Conservation (phyloP, 495 filamentous ascomycete genomes). For the Xylaria sp. region DNA sequence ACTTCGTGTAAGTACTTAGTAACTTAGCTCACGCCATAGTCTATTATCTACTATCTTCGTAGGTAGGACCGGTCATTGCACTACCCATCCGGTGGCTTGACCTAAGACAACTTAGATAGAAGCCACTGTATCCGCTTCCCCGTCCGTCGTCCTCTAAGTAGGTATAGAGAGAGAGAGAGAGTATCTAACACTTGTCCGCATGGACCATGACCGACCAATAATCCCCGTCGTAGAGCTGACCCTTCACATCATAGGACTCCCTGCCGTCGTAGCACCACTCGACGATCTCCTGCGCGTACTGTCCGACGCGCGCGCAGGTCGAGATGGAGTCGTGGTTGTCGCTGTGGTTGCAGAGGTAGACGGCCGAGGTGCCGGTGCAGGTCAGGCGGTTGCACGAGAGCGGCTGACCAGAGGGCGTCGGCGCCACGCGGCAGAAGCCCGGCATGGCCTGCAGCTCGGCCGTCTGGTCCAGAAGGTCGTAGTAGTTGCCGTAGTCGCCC, state of each 20-base stretch:
- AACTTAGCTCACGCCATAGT: not conserved
- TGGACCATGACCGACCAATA: not conserved
- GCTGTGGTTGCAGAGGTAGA: slow-evolving; percentile 6
- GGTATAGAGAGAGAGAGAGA: no score
- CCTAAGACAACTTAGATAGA: not conserved
- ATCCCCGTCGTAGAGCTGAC: slow-evolving; percentile 8
- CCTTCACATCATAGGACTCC: not conserved
- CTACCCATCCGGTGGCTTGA: not conserved
- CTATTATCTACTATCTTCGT: not conserved
- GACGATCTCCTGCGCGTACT: not conserved
- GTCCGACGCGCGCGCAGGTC: not conserved
- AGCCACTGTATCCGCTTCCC: no score
- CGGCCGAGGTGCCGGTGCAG: not conserved
- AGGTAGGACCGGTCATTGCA: not conserved
- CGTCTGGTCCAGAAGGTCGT: not conserved
- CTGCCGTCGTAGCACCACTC: slow-evolving; percentile 1
- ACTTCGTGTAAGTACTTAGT: no score
- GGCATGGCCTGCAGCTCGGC: not conserved
- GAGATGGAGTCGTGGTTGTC: not conserved
- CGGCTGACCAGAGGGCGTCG: not conserved
- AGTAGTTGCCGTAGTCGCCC: not conserved
- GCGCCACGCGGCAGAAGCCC: slow-evolving; percentile 7
- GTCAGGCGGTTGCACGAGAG: not conserved
- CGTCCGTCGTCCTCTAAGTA: no score
- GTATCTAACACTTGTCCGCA: slow-evolving; percentile 1